phyloP scores from a whole-genome alignment of 495 filamentous ascomycete genomes.

The Talaromyces thailandensis region DNA sequence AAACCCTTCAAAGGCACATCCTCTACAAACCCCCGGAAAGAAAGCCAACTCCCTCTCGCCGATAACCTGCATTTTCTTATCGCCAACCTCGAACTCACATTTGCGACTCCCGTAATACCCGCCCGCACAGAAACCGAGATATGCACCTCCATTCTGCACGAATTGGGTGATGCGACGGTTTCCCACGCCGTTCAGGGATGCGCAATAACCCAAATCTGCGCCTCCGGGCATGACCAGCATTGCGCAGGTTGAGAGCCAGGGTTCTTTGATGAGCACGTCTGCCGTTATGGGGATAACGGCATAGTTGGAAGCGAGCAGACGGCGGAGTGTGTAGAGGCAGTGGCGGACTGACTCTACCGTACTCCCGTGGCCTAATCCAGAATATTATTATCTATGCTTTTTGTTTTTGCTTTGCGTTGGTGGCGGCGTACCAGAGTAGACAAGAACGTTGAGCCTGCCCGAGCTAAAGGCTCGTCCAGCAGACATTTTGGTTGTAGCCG shows the following conservation, averaged over 20 bases:
- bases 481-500: neutral
- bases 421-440: constrained; percentile 62
- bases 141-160: constrained; percentile 75
- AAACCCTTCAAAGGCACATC: constrained; percentile 83
- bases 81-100: constrained; percentile 88
- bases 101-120: constrained; percentile 76
- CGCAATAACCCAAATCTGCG: constrained; percentile 89
- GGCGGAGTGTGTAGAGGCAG: constrained; percentile 77
- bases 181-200: constrained; percentile 76
- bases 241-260: constrained; percentile 81
- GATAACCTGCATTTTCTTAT: constrained; percentile 73
- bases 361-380: constrained; percentile 60
- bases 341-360: constrained; percentile 85
- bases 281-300: constrained; percentile 81
- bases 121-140: constrained; percentile 89
- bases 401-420: neutral
- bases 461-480: neutral
- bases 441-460: constrained; percentile 62
- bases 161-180: constrained; percentile 78
- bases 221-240: constrained; percentile 89
- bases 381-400: constrained; percentile 9
- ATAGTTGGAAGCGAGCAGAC: constrained; percentile 86
- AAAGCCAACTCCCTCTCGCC: constrained; percentile 81
- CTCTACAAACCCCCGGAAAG: constrained; percentile 78
- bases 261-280: constrained; percentile 76